These are phyloP conservation scores for Piper betle DNA, from an alignment of 164 flowering plant genomes.

Conservation along the genomic window DNA sequence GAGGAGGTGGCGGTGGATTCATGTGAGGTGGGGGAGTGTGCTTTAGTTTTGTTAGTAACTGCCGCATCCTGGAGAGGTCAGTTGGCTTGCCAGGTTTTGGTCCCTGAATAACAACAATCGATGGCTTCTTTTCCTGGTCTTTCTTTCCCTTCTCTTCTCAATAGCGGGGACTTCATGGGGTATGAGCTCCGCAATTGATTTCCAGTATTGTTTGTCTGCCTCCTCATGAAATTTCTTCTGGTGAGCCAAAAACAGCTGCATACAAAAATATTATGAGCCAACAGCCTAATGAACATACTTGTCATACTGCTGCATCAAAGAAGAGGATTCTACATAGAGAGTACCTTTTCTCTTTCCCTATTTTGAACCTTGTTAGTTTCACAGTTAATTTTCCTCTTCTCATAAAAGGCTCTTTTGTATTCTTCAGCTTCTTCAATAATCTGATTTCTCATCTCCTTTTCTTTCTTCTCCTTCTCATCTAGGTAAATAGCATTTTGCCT, in stretches of 20 bases:
- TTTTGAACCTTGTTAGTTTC: constrained; percentile 62
- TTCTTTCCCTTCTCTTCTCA: constrained; percentile 81
- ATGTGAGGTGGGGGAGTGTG: constrained; percentile 78
- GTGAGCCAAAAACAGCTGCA: constrained; percentile 52
- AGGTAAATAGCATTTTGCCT: constrained; percentile 78
- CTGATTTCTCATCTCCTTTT: constrained; percentile 76
- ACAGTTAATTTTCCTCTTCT: constrained; percentile 60
- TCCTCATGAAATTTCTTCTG: constrained; percentile 91
- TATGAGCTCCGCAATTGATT: constrained; percentile 76
- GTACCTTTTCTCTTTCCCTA: constrained; percentile 89
- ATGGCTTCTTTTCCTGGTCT: constrained; percentile 77
- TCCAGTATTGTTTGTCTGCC: constrained; percentile 91
- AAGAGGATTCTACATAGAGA: background rate
- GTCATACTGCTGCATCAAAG: background rate
- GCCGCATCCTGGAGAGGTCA: constrained; percentile 82
- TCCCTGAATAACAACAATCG: constrained; percentile 65
- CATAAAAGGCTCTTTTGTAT: constrained; percentile 58
- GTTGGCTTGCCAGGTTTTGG: constrained; percentile 97
- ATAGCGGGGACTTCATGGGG: constrained; percentile 76
- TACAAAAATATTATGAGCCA: too few relatives aligned
- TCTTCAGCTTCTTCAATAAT: constrained; percentile 86
- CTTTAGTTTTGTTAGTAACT: constrained; percentile 72
- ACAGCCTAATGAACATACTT: background rate
- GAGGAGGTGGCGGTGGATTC: constrained; percentile 56
- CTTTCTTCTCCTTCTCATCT: constrained; percentile 86